Base-by-base conservation (phyloP, 2,329 filamentous ascomycete genomes). In the Paraconiothyrium brasiliense region DNA sequence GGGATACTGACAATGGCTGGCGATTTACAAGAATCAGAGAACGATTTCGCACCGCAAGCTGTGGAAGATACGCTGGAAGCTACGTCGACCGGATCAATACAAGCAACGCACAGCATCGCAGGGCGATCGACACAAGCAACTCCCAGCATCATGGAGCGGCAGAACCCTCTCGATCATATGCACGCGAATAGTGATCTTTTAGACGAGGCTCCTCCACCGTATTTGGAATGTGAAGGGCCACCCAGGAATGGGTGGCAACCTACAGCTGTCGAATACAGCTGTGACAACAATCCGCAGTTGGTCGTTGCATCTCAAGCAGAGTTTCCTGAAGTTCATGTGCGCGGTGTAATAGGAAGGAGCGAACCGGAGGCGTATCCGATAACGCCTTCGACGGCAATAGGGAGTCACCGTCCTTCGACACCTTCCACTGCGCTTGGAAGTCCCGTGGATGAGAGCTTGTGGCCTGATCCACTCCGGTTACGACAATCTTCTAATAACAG, bases 161-260 rank as follows among this genome's bases (percentile, higher is more conserved):
- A 47, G 13, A 35, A 65, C 43, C 58, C 61, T 32, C 24, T 60
- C 11, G 56, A 56, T 3, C 24, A 49, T 20, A 27, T 48, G 8
- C 37, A 62, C 11, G 47, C 37, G 41, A 54, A 60, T 13, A 20
- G 58, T 24, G 43, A 59, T 24, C 43, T 63, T 11, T 44, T 35
- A 22, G 65, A 69, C 50, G 68, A 71, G 46, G 67, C 67, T 16
- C 68, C 68, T 22, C 68, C 68, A 22, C 67, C 65, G 16, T 71
- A 71, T 48, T 60, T 63, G 43, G 64, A 64, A 34, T 57, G 55
- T 22, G 54, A 41, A n/a, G 32, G 22, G 24, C 1, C 48, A 34
- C 30, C n/a, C 11, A 48, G 43, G 35, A 59, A 62, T 46, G 60
- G 54, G 20, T 59, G 59, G 41, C 59, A 65, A 30, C 61, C 60